Evolutionary conservation across 2,329 filamentous ascomycete genomes (phyloP).

Genomic region (Aspergillus intermedius): DNA sequence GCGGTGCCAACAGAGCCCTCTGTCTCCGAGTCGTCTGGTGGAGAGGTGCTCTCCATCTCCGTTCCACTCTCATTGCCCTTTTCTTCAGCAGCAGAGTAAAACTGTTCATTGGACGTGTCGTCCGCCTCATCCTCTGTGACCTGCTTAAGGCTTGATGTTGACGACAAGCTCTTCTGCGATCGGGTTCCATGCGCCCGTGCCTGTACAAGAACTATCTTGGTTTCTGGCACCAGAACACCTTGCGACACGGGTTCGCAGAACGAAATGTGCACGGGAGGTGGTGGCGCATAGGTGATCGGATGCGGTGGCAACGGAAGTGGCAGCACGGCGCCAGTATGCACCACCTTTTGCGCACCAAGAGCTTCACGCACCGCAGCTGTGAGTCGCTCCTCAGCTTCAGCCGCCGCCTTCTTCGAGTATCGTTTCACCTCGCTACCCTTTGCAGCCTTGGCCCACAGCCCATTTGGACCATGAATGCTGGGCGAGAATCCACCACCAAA

Average conservation of each 20-base stretch:
- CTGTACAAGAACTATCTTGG: conserved; percentile 71
- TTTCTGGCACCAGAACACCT: conserved; percentile 68
- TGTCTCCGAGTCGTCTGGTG: conserved; percentile 58
- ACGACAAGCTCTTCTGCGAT: conserved; percentile 39
- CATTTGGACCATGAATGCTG: conserved; percentile 32
- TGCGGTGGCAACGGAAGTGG: conserved; percentile 71
- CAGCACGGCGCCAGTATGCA: conserved; percentile 78
- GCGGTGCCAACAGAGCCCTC: conserved; percentile 45
- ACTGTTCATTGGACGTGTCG: conserved; percentile 82
- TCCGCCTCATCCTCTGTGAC: conserved; percentile 59
- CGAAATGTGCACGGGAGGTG: conserved; percentile 78
- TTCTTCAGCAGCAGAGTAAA: conserved; percentile 87
- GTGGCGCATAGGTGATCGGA: conserved; percentile 75
- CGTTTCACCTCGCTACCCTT: conserved; percentile 25
- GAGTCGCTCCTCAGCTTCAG: conserved; percentile 51
- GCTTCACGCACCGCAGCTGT: conserved; percentile 66
- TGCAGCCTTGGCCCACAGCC: conserved; percentile 29
- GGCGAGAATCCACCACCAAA: conserved; percentile 61
- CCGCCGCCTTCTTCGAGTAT: conserved; percentile 28
- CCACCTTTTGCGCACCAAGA: conserved; percentile 63
- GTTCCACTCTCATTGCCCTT: conserved; percentile 41
- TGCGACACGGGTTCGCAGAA: conserved; percentile 94
- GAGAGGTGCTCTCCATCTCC: conserved; percentile 49
- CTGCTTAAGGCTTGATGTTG: conserved; percentile 53
- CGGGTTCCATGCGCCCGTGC: conserved; percentile 39